Evolutionary conservation across 176 grass and related monocot species (phyloP), one percentile per base, ranked within the genome.

Genomic region (Carex scoparia): DNA sequence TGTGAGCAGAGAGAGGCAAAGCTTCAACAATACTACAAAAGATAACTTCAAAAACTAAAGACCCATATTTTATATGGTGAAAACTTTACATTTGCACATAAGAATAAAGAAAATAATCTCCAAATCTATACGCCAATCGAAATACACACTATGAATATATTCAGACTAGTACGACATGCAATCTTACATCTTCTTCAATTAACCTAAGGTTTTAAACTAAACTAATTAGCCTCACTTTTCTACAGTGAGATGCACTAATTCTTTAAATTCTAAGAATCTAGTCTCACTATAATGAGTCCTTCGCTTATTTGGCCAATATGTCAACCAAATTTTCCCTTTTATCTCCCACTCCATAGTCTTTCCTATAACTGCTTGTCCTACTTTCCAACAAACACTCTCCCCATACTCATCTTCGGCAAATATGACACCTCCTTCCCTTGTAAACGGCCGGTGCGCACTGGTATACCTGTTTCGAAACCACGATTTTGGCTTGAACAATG

Each of bases 321-420:
- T 97, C 27, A 92, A 89, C 92, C 94, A 92, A 82, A 97, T 86
- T 59, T 48, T 86, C 0, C 88, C 94, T 88, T 87, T 92, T 55
- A 97, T 92, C 81, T 97, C 94, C 91, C 91, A 97, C 49, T 94
- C 90, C 84, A 94, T 86, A 4, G 87, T 88, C 88, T 91, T 94
- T 44, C 88, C 90, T 2, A 78, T 58, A 0, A 88, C 90, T 12
- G 72, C 76, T 28, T 65, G 11, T 5, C 87, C 6, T 84, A 97
- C 79, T 84, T 89, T 89, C 94, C 94, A 97, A 87, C 92, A 85
- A 16, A 92, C 92, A 18, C 84, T 71, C 33, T 92, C 94, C 0
- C 94, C 92, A 37, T 90, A 94, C 61, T 94, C 94, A 14, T 94
- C 94, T 2, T 87, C 82, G 10, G 94, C 92, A 76, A 97, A 92